phyloP scores from a whole-genome alignment of 2,329 filamentous ascomycete genomes.

The Taxawa tesnikishii region DNA sequence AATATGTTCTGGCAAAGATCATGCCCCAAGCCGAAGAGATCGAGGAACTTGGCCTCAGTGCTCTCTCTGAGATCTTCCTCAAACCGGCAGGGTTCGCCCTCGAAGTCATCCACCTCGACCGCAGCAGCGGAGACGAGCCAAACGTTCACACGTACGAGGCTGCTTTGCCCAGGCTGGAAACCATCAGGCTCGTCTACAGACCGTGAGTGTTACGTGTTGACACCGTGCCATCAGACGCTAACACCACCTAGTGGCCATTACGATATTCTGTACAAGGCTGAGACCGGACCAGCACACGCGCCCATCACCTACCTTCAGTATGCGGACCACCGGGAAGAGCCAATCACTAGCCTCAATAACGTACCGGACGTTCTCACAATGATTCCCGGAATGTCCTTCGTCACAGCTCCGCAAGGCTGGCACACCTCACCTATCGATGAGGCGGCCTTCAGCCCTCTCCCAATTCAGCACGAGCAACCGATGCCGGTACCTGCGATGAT shows the following conservation, averaged over 20 bases:
- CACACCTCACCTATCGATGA: no score
- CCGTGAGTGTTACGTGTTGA: no score
- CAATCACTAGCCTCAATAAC: slow-evolving; percentile 15
- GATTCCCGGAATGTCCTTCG: slow-evolving; percentile 34
- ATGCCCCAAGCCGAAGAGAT: slow-evolving; percentile 73
- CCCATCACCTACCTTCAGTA: slow-evolving; percentile 20
- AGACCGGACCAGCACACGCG: slow-evolving; percentile 28
- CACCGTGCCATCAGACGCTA: background rate
- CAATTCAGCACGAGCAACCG: background rate
- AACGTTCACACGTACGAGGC: slow-evolving; percentile 55
- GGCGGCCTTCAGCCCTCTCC: no score
- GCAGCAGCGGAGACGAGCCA: slow-evolving; percentile 64
- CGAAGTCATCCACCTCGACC: slow-evolving; percentile 84
- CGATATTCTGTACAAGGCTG: slow-evolving; percentile 74
- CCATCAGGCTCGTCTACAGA: slow-evolving; percentile 49
- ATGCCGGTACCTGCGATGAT: slow-evolving; percentile 3
- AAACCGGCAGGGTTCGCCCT: slow-evolving; percentile 67
- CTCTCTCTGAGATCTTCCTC: slow-evolving; percentile 67
- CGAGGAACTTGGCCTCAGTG: slow-evolving; percentile 73
- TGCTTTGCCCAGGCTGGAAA: slow-evolving; percentile 24
- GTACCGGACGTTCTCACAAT: slow-evolving; percentile 27
- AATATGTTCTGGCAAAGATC: slow-evolving; percentile 59
- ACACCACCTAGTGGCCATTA: slow-evolving; percentile 60
- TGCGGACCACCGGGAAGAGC: slow-evolving; percentile 11
- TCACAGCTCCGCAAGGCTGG: slow-evolving; percentile 4